These are phyloP conservation scores for Rhizopus delemar DNA, from an alignment of 371 early-diverging fungal genomes.

Conservation along the genomic window DNA sequence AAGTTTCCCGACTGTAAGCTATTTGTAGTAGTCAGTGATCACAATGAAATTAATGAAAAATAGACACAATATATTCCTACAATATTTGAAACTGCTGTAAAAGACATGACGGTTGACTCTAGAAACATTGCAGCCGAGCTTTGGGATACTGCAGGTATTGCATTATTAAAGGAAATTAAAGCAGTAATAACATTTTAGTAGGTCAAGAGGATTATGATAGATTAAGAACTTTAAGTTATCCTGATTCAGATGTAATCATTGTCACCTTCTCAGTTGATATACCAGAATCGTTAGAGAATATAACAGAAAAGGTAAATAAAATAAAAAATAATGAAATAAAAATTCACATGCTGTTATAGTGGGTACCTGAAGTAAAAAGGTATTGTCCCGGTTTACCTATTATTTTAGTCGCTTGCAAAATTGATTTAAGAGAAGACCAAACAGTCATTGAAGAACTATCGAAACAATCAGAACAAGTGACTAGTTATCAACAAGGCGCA, in stretches of 20 bases:
- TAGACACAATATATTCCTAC: slow-evolving; percentile 54
- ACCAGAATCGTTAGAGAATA: slow-evolving; percentile 61
- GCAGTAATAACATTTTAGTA: slow-evolving; percentile 10
- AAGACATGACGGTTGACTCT: slow-evolving; percentile 72
- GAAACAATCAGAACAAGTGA: slow-evolving; percentile 23
- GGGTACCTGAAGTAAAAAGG: slow-evolving; percentile 51
- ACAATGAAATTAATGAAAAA: not conserved
- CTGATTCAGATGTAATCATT: slow-evolving; percentile 51
- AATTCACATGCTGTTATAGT: slow-evolving; percentile 27
- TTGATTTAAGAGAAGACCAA: slow-evolving; percentile 48
- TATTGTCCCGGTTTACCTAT: slow-evolving; percentile 45
- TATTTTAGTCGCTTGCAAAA: slow-evolving; percentile 53
- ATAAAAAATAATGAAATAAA: not conserved
- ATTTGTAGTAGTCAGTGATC: not conserved
- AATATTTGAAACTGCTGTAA: slow-evolving; percentile 81
- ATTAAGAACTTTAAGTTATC: slow-evolving; percentile 55
- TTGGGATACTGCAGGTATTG: slow-evolving; percentile 82
- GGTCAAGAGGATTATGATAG: slow-evolving; percentile 61
- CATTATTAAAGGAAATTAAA: slow-evolving; percentile 20
- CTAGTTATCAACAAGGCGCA: slow-evolving; percentile 34
- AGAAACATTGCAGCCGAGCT: slow-evolving; percentile 75
- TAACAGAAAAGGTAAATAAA: slow-evolving; percentile 39
- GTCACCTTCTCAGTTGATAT: slow-evolving; percentile 60
- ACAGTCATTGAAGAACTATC: slow-evolving; percentile 27
- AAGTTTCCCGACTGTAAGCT: slow-evolving; percentile 44